Conservation (phyloP, 805 yeast species). For the Ogataea polymorpha region DNA sequence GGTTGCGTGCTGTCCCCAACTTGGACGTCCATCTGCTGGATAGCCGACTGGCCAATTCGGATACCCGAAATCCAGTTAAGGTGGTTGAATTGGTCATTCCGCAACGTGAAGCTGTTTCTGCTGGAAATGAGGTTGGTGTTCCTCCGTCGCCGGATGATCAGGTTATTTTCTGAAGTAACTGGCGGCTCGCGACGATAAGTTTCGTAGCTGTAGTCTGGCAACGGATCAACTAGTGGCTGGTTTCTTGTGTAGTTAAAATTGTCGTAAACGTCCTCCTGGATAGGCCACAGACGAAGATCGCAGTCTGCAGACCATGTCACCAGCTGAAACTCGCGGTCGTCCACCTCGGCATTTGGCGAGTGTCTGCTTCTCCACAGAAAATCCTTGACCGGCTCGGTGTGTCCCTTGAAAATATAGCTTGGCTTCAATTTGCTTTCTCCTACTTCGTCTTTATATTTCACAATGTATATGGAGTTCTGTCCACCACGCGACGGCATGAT, state of each 20-base stretch:
- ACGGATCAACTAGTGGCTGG: conserved; percentile 32
- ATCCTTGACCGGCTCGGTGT: conserved; percentile 80
- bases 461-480: conserved; percentile 54
- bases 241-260: conserved; percentile 42
- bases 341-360: conserved; percentile 38
- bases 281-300: conserved; percentile 81
- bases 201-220: conserved; percentile 35
- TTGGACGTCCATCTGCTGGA: conserved; percentile 30
- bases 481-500: conserved; percentile 93
- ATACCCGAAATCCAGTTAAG: conserved; percentile 94
- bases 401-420: conserved; percentile 68
- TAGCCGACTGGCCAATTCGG: conserved; percentile 58
- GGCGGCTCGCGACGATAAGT: conserved; percentile 55
- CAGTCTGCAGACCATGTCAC: conserved; percentile 94
- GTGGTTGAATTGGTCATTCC: conserved; percentile 51
- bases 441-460: conserved; percentile 41
- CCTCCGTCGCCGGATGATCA: conserved; percentile 22
- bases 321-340: conserved; percentile 82
- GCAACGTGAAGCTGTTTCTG: conserved; percentile 34
- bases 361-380: conserved; percentile 81
- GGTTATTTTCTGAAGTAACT: conserved; percentile 19
- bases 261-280: conserved; percentile 46
- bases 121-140: conserved; percentile 18
- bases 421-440: conserved; percentile 46
- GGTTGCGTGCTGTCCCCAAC: conserved; percentile 38